phyloP scores from a whole-genome alignment of 1,284 basidiomycete genomes.

The Cerrena zonata region DNA sequence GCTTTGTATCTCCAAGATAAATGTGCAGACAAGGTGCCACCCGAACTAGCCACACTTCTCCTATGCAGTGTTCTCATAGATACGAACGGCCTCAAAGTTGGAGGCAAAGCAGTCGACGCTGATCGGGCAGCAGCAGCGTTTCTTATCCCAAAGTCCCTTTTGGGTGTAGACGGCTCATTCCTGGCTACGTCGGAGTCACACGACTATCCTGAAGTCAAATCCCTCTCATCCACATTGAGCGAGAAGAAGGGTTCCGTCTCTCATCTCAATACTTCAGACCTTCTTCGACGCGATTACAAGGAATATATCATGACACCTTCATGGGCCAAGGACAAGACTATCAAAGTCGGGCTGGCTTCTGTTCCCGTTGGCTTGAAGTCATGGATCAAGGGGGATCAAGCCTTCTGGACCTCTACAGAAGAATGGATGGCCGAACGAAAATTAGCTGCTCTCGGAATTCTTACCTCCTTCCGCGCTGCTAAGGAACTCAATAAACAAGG shows the following conservation, averaged over 20 bases:
- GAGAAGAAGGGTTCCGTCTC: conserved; percentile 67
- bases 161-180: conserved; percentile 14
- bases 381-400: conserved; percentile 39
- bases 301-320: conserved; percentile 58
- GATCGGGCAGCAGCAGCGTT: conserved; percentile 54
- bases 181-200: conserved; percentile 13
- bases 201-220: conserved; percentile 37
- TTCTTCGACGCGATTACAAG: conserved; percentile 90
- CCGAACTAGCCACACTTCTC: conserved; percentile 72
- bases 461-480: conserved; percentile 59
- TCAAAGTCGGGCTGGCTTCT: conserved; percentile 67
- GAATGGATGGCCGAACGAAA: conserved; percentile 62
- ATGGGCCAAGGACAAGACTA: conserved; percentile 31
- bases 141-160: conserved; percentile 47
- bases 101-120: conserved; percentile 65
- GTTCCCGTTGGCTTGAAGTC: conserved; percentile 65
- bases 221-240: conserved; percentile 47
- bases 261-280: conserved; percentile 66
- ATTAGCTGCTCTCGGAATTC: conserved; percentile 67
- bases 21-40: conserved; percentile 36
- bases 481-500: conserved; percentile 39
- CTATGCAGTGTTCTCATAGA: conserved; percentile 79
- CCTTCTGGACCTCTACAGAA: conserved; percentile 44
- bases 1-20: conserved; percentile 43
- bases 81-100: conserved; percentile 70